Conservation (phyloP, 148 eudicot genomes). For the Spergularia marina region DNA sequence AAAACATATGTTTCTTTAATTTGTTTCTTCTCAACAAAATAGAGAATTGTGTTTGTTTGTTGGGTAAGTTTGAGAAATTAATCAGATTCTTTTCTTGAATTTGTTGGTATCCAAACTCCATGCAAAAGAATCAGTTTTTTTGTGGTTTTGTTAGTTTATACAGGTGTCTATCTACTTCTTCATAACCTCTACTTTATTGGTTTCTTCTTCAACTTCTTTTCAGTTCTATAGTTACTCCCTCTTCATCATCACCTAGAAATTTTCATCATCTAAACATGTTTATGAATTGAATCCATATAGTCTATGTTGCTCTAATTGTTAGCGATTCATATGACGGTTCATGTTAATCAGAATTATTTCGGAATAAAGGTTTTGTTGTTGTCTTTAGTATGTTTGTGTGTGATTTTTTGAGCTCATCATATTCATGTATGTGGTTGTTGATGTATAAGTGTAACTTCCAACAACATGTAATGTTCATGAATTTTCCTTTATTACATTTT, state of each 20-base stretch:
- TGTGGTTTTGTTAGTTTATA: constrained; percentile 15
- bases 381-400: not conserved
- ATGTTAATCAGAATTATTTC: not conserved
- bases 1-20: not conserved
- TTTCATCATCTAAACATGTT: not conserved
- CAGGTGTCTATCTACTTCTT: constrained; percentile 24
- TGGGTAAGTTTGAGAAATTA: constrained; percentile 3
- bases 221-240: not conserved
- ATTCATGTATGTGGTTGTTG: not conserved
- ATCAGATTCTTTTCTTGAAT: constrained; percentile 30
- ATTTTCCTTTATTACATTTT: not conserved
- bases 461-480: constrained; percentile 7
- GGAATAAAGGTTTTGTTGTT: not conserved
- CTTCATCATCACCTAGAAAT: not conserved
- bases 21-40: not conserved
- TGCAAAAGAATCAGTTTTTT: not conserved
- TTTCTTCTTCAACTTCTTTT: not conserved
- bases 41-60: not conserved
- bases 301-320: no score
- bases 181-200: not conserved
- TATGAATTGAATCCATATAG: not conserved
- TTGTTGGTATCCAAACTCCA: constrained; percentile 24
- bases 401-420: not conserved
- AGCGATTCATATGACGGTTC: not conserved
- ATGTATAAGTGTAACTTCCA: not conserved